Conservation (phyloP, 371 early-diverging fungal species). For the Apophysomyces sp. region DNA sequence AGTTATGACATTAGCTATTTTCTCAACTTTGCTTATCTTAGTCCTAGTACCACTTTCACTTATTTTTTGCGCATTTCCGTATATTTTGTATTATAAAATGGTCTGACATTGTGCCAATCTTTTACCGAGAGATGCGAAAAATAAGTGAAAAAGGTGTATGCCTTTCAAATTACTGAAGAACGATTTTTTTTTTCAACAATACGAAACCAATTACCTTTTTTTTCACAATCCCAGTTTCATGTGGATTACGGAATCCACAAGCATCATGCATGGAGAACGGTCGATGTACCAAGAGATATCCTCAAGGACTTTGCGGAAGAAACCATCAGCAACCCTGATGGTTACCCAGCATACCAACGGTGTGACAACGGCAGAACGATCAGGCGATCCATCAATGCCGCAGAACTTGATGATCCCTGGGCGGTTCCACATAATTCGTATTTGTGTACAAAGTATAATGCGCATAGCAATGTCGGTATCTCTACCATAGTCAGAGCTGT, state of each 20-base stretch:
- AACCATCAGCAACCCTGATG: conserved; percentile 4
- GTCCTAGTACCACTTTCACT: too few species aligned
- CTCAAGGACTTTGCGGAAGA: conserved; percentile 7
- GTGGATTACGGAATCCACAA: conserved; percentile 13
- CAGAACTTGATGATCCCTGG: neutral
- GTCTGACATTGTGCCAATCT: too few species aligned
- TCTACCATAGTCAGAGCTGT: conserved; percentile 10
- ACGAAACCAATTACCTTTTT: too few species aligned
- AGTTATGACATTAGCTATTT: too few species aligned
- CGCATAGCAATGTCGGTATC: neutral
- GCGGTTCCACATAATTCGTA: neutral
- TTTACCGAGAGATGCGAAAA: too few species aligned
- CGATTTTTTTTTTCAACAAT: too few species aligned
- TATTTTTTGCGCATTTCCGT: too few species aligned
- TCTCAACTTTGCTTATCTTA: too few species aligned
- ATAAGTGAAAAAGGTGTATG: too few species aligned
- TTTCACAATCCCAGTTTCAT: too few species aligned
- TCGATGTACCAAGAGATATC: conserved; percentile 22
- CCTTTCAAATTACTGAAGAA: too few species aligned
- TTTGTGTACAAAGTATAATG: neutral
- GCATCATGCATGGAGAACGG: conserved; percentile 30
- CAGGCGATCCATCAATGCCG: neutral
- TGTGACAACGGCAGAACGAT: neutral
- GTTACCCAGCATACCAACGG: conserved; percentile 4
- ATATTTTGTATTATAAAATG: too few species aligned